Conservation (phyloP, 2,329 filamentous ascomycete species). For the Stemphylium lycopersici region DNA sequence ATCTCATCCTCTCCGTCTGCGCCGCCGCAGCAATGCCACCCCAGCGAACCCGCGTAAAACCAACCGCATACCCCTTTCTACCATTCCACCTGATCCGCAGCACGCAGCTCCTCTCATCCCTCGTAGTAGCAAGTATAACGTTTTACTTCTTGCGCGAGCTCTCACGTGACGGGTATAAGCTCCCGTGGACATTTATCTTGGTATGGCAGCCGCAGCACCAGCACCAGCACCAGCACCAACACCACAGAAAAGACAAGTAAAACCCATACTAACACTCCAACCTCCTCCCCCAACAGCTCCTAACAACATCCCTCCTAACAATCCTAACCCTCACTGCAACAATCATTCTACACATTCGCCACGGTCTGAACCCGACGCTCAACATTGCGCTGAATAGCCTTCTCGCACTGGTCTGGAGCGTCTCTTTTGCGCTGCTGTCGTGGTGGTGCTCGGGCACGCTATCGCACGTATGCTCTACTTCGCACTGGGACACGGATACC, state of each 20-base stretch:
- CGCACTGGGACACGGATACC: conserved; percentile 60
- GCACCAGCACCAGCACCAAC: not conserved
- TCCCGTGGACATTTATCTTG: conserved; percentile 66
- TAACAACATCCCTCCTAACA: conserved; percentile 59
- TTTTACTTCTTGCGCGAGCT: conserved; percentile 63
- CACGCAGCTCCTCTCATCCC: conserved; percentile 51
- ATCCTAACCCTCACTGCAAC: conserved; percentile 56
- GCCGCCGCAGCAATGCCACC: conserved; percentile 17
- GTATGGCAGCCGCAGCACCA: conserved; percentile 50
- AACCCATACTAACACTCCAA: not conserved
- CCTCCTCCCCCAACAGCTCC: conserved; percentile 58
- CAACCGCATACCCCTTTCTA: conserved; percentile 52
- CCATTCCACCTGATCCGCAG: conserved; percentile 52
- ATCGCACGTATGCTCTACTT: conserved; percentile 55
- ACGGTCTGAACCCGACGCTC: conserved; percentile 59
- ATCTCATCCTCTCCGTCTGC: not conserved
- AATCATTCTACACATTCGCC: conserved; percentile 58
- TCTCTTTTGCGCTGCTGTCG: conserved; percentile 58
- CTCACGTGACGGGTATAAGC: conserved; percentile 56
- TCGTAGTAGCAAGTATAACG: conserved; percentile 61
- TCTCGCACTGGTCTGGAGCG: conserved; percentile 58
- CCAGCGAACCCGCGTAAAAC: conserved; percentile 38
- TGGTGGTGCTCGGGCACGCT: conserved; percentile 63
- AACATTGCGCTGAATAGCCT: conserved; percentile 59
- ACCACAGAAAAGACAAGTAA: not conserved